Evolutionary conservation across 2,329 filamentous ascomycete genomes (phyloP).

Genomic region (Paraconiothyrium sp.): DNA sequence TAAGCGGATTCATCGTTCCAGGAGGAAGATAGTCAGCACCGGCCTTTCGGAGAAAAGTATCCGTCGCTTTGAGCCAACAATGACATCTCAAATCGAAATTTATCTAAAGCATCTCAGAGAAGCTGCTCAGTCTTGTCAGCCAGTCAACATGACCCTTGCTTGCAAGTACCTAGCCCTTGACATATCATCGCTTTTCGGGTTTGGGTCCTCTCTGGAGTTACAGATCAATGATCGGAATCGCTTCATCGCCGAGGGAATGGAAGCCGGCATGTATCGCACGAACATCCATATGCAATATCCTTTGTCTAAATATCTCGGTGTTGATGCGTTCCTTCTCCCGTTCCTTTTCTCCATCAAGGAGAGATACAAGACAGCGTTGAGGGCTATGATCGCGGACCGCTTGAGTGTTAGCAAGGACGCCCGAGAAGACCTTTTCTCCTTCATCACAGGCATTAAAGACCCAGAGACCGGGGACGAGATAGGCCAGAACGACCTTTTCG

Average conservation of each 20-base stretch:
- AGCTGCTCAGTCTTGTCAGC: slow-evolving; percentile 33
- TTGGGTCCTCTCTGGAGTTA: slow-evolving; percentile 42
- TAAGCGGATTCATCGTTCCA: slow-evolving; percentile 48
- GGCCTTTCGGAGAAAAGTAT: slow-evolving; percentile 52
- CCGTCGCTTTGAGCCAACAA: slow-evolving; percentile 49
- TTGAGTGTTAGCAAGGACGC: slow-evolving; percentile 16
- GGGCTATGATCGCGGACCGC: slow-evolving; percentile 10
- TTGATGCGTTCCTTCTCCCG: slow-evolving; percentile 7
- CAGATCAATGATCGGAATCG: slow-evolving; percentile 31
- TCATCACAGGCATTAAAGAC: slow-evolving; percentile 51
- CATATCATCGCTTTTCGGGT: slow-evolving; percentile 52
- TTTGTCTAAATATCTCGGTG: not conserved
- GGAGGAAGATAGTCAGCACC: slow-evolving; percentile 50
- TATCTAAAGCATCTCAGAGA: slow-evolving; percentile 26
- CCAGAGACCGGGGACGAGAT: slow-evolving; percentile 41
- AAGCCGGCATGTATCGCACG: not conserved
- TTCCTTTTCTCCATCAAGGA: slow-evolving; percentile 1
- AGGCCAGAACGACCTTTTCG: slow-evolving; percentile 31
- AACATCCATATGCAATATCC: slow-evolving; percentile 15
- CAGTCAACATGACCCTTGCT: slow-evolving; percentile 21
- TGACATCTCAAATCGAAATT: slow-evolving; percentile 45
- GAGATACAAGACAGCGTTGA: slow-evolving; percentile 14
- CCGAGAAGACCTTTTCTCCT: slow-evolving; percentile 50
- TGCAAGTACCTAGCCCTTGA: slow-evolving; percentile 40
- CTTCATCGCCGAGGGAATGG: slow-evolving; percentile 19